Evolutionary conservation across 2,329 filamentous ascomycete genomes (phyloP).

Genomic region (Remersonia thermophila): DNA sequence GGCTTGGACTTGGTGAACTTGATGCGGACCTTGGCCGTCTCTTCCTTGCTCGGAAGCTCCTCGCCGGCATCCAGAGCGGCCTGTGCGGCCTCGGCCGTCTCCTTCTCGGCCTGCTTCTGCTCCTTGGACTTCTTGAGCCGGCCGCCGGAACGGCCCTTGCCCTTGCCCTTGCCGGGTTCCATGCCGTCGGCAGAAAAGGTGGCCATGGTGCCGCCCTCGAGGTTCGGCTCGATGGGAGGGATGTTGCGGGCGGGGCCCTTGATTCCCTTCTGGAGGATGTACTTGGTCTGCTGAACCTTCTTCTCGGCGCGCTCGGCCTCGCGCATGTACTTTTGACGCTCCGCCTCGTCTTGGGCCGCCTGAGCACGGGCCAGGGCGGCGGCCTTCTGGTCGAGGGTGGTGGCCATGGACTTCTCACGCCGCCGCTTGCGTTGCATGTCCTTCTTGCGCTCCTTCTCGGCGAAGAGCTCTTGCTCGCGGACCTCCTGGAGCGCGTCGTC

Average conservation of each 20-base stretch:
- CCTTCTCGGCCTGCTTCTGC: conserved; percentile 70
- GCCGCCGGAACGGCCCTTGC: conserved; percentile 45
- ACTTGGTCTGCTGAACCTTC: conserved; percentile 82
- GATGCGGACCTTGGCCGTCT: conserved; percentile 49
- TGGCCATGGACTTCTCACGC: conserved; percentile 88
- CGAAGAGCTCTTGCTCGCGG: conserved; percentile 75
- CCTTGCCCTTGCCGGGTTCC: conserved; percentile 38
- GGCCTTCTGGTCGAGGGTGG: conserved; percentile 83
- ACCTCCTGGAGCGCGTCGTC: conserved; percentile 75
- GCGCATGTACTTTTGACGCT: conserved; percentile 66
- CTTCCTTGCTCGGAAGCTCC: conserved; percentile 49
- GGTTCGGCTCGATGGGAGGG: conserved; percentile 61
- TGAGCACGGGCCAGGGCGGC: conserved; percentile 67
- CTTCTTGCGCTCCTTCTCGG: conserved; percentile 98
- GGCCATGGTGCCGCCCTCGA: conserved; percentile 75
- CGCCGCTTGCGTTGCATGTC: conserved; percentile 97
- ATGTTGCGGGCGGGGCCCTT: conserved; percentile 61
- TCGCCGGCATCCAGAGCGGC: conserved; percentile 70
- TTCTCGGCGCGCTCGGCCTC: conserved; percentile 85
- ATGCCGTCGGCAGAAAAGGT: conserved; percentile 62
- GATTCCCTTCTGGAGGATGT: conserved; percentile 74
- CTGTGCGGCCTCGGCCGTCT: conserved; percentile 76
- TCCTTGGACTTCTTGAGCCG: conserved; percentile 85
- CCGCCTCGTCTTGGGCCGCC: conserved; percentile 67
- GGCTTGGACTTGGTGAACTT: conserved; percentile 45